Evolutionary conservation across 176 grass and related monocot species (phyloP), one percentile per base, ranked within the genome.

Genomic region (Phyllostachys edulis): DNA sequence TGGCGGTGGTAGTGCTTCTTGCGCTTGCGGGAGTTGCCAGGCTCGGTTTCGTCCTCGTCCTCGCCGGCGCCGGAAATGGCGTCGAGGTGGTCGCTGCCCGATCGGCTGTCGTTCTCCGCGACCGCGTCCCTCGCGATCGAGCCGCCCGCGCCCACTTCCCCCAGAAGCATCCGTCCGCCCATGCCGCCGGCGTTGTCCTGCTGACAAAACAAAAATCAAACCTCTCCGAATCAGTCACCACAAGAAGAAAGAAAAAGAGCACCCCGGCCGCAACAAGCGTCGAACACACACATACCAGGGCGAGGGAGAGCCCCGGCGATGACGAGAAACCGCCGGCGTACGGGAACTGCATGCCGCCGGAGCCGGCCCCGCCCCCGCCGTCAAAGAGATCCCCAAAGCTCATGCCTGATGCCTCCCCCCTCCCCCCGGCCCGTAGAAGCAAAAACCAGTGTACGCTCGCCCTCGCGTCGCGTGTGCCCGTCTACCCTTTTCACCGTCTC

Each of bases 1-100:
- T 98, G 96, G 65, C 96, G 96, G 79, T 98, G 93, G 87, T 98
- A 98, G 9, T 91, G 81, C 77, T 98, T 98, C 87, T 93, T 93
- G 13, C 89, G 76, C 89, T 98, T 98, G 77, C 96, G 91, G 39
- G 96, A 55, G 80, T 92, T 94, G 51, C 86, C 84, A 1, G 87
- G 90, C 45, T 94, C 89, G 6, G 60, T 29, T 0, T 63, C 85
- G 4, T 76, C 87, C 20, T 92, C 92, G 69, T 87, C 92, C 32
- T 90, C 89, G 68, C 80, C 89, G 80, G 68, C 90, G 21, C 71
- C 93, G 14, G 93, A 95, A 47, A 88, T 74, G 45, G 82, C 91
- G 34, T 95, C 96, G 7, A 98, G 72, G 87, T 98, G 93, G 86
- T 98, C 93, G 79, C 96, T 95, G 24, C 89, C 91, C 0, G 96